These are phyloP conservation scores for Pichia kluyveri DNA, from an alignment of 805 yeast species.

Conservation along the genomic window DNA sequence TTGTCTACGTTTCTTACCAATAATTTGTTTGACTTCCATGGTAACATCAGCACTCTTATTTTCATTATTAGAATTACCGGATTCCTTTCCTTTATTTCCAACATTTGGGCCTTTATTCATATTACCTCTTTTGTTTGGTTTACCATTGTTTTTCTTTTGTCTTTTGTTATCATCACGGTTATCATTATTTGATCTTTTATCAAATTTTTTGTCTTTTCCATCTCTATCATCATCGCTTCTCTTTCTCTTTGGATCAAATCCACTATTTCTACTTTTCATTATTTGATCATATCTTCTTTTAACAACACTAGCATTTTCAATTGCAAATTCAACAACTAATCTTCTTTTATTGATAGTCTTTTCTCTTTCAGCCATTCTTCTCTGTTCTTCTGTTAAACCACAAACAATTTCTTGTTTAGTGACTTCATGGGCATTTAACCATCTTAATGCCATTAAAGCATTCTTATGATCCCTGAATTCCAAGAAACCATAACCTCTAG, in stretches of 20 bases:
- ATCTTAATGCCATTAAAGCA: conserved; percentile 93
- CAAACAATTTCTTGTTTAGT: conserved; percentile 57
- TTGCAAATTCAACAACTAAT: conserved; percentile 88
- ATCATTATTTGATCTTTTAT: conserved; percentile 4
- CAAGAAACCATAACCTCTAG: conserved; percentile 94
- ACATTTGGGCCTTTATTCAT: conserved; percentile 13
- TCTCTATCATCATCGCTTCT: conserved; percentile 16
- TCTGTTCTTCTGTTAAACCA: conserved; percentile 65
- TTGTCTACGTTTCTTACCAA: conserved; percentile 62
- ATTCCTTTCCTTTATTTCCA: not conserved
- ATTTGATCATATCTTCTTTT: conserved; percentile 78
- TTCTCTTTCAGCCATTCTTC: conserved; percentile 44
- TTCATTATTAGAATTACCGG: conserved; percentile 3
- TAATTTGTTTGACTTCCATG: conserved; percentile 51
- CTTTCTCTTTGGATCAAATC: conserved; percentile 18
- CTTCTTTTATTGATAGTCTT: conserved; percentile 51
- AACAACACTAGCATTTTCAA: conserved; percentile 90
- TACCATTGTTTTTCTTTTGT: conserved; percentile 5
- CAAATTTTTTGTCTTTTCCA: conserved; percentile 19
- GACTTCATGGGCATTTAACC: conserved; percentile 92
- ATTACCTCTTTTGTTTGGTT: conserved; percentile 7
- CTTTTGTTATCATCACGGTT: conserved; percentile 21
- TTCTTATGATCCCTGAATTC: conserved; percentile 87
- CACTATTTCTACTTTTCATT: conserved; percentile 16
- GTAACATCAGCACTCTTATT: conserved; percentile 25